phyloP scores from a whole-genome alignment of 169 alveolate genomes.

The Plasmodium relictum region DNA sequence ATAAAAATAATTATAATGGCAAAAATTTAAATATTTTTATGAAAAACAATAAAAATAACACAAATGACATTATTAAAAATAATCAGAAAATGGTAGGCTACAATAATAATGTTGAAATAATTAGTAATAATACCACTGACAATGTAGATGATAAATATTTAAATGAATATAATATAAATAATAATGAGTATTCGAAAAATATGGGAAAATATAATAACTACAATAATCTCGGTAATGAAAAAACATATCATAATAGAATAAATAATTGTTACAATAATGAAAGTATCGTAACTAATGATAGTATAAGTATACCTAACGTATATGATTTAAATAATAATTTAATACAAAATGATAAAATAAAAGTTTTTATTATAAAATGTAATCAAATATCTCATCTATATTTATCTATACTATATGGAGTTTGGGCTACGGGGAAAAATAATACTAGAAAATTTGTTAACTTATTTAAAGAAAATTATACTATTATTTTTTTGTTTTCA shows the following conservation, averaged over 20 bases:
- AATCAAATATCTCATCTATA: slow-evolving; percentile 84
- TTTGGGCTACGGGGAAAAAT: slow-evolving; percentile 88
- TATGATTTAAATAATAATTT: slow-evolving; percentile 30
- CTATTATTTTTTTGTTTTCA: slow-evolving; percentile 85
- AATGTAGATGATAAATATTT: neutral
- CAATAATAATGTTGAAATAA: neutral
- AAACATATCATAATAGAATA: neutral
- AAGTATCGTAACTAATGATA: slow-evolving; percentile 10
- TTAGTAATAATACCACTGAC: neutral
- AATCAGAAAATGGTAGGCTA: neutral
- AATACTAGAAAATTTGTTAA: slow-evolving; percentile 80
- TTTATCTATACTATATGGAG: slow-evolving; percentile 85
- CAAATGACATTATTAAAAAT: neutral
- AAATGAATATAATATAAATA: neutral
- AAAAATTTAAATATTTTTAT: neutral
- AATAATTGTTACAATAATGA: neutral
- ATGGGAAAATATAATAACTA: neutral
- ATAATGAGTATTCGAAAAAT: neutral
- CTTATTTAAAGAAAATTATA: slow-evolving; percentile 81
- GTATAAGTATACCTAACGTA: slow-evolving; percentile 47
- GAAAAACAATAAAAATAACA: neutral
- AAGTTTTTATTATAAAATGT: slow-evolving; percentile 85
- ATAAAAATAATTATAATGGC: neutral
- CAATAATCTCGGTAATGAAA: slow-evolving; percentile 10
- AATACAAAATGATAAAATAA: slow-evolving; percentile 39